These are phyloP conservation scores for Echites panduratus DNA, from an alignment of 257 asterid species.

Conservation along the genomic window DNA sequence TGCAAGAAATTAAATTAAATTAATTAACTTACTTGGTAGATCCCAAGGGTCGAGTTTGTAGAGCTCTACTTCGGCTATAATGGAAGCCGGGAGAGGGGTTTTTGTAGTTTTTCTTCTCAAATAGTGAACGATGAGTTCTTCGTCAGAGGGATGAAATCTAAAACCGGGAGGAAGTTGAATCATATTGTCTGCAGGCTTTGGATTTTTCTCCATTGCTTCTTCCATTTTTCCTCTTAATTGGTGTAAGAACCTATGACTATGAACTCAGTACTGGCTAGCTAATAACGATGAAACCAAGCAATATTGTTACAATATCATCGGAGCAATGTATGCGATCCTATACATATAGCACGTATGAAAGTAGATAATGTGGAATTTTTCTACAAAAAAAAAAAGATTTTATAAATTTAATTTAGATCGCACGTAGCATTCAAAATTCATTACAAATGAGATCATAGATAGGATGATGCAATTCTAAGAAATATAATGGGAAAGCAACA, in stretches of 20 bases:
- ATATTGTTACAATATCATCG: not conserved
- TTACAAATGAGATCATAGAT: too few species aligned
- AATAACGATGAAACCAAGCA: constrained; percentile 4
- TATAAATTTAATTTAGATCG: too few species aligned
- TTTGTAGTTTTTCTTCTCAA: constrained; percentile 7
- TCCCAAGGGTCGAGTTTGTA: constrained; percentile 24
- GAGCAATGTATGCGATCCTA: not conserved
- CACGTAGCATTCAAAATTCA: not conserved
- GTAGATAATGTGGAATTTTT: not conserved
- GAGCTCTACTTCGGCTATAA: constrained; percentile 20
- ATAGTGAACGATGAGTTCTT: constrained; percentile 24
- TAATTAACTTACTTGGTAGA: constrained; percentile 19
- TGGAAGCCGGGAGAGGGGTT: constrained; percentile 10
- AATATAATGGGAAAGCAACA: not conserved
- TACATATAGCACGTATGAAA: not conserved
- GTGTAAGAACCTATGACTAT: constrained; percentile 8
- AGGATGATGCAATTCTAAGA: too few species aligned
- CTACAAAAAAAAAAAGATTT: too few species aligned
- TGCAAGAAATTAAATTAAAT: too few species aligned
- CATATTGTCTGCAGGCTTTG: constrained; percentile 5
- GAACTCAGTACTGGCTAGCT: too few species aligned
- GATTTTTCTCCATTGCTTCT: constrained; percentile 9
- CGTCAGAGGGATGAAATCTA: constrained; percentile 23
- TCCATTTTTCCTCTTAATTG: not conserved
- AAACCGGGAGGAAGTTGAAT: constrained; percentile 26